Percentiles rank a stretch among this genome's conserved stretches.
phyloP scores from a whole-genome alignment of 768 basidiomycete genomes.

The Mycena epipterygia region DNA sequence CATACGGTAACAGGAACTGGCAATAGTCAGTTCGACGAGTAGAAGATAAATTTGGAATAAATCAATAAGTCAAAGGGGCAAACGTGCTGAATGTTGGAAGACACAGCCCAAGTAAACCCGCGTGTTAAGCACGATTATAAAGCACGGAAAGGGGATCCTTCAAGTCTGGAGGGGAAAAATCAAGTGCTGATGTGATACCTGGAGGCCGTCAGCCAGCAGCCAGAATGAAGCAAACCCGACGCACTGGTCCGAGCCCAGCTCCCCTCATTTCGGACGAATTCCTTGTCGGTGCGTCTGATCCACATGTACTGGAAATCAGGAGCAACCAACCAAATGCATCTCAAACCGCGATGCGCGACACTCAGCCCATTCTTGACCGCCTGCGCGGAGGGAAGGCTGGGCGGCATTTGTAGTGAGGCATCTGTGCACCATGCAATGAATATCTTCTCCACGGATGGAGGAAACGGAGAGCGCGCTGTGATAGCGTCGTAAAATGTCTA shows the following conservation, averaged over 20 bases:
- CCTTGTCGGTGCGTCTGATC: neutral
- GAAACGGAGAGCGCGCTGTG: neutral
- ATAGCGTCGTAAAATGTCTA: constrained; percentile 1
- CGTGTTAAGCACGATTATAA: neutral
- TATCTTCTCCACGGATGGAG: neutral
- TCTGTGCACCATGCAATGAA: neutral
- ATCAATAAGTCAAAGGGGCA: neutral
- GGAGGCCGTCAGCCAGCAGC: neutral
- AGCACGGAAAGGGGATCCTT: neutral
- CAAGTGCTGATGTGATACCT: neutral
- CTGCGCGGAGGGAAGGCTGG: neutral
- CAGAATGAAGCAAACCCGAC: neutral
- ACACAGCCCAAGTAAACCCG: neutral
- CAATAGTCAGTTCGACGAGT: too few species aligned
- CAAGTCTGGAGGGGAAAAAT: neutral
- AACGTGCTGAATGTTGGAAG: neutral
- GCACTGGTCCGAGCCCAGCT: neutral
- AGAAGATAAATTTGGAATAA: too few species aligned
- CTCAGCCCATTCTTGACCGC: neutral
- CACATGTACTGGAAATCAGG: neutral
- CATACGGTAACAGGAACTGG: too few species aligned
- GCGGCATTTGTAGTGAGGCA: neutral
- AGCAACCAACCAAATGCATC: neutral
- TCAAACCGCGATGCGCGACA: neutral
- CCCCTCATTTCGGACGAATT: neutral